These are phyloP conservation scores for Nannochloropsis oceanica DNA, from an alignment of 108 stramenopile genomes.

Conservation along the genomic window DNA sequence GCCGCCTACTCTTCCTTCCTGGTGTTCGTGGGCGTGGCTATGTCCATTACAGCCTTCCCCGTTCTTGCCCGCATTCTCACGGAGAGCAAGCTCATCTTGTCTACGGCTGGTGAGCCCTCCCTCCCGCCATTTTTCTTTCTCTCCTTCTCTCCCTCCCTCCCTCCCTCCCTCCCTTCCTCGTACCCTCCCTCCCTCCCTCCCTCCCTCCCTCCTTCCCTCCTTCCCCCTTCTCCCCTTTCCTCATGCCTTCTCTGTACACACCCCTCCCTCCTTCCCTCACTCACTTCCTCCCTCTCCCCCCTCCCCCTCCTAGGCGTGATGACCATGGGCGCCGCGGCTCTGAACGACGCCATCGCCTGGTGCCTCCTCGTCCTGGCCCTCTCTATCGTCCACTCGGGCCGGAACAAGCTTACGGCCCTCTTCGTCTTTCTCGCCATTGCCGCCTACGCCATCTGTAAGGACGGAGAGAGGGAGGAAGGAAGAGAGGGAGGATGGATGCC, in stretches of 20 bases:
- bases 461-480: background rate
- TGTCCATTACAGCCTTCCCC: conserved; percentile 21
- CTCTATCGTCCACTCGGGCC: conserved; percentile 4
- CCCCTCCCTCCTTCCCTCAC: background rate
- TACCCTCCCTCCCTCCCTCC: no score
- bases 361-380: conserved; percentile 5
- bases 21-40: conserved; percentile 9
- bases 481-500: background rate
- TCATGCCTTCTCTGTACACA: no score
- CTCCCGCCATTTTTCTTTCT: background rate
- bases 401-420: background rate
- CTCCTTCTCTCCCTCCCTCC: no score
- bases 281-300: background rate
- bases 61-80: conserved; percentile 5
- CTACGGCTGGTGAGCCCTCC: background rate
- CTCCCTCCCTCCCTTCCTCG: no score
- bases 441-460: background rate
- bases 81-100: conserved; percentile 3
- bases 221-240: no score
- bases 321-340: conserved; percentile 17
- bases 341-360: conserved; percentile 17
- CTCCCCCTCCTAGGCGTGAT: background rate
- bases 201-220: no score
- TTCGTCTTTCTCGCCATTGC: background rate
- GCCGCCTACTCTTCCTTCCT: background rate